phyloP scores from a whole-genome alignment of 106 monocot species.

The Iris macrosiphon region DNA sequence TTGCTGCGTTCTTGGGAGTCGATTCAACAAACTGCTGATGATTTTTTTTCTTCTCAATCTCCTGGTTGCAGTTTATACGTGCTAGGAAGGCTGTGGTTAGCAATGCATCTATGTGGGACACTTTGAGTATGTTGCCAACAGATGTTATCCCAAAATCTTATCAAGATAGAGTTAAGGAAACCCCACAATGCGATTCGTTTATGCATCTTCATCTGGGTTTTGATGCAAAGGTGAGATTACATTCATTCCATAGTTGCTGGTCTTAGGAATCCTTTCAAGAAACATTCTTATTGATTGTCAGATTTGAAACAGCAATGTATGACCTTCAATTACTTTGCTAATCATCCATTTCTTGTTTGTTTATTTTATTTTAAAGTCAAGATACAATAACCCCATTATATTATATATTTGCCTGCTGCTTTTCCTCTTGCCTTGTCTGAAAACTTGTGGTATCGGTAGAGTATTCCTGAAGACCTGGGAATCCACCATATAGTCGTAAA shows the following conservation, averaged over 20 bases:
- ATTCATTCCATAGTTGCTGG: neutral
- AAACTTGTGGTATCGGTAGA: conserved; percentile 23
- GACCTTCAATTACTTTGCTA: neutral
- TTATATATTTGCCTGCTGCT: neutral
- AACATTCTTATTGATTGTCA: neutral
- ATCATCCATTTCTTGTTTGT: neutral
- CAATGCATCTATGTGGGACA: conserved; percentile 99
- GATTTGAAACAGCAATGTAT: neutral
- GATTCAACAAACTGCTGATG: neutral
- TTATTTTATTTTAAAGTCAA: neutral
- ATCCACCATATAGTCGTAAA: conserved; percentile 97
- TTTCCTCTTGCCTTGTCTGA: neutral
- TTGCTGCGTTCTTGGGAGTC: neutral
- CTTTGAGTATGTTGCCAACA: conserved; percentile 59
- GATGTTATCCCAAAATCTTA: conserved; percentile 53
- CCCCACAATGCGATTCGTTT: conserved; percentile 92
- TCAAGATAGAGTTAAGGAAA: conserved; percentile 43
- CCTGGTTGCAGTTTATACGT: conserved; percentile 54
- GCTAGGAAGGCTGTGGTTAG: conserved; percentile 94
- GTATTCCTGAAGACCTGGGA: conserved; percentile 57
- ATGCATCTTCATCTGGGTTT: conserved; percentile 99
- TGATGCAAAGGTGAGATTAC: conserved; percentile 52
- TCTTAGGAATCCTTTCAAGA: neutral
- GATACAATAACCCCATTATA: neutral
- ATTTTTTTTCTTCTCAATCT: neutral